Conservation (phyloP, 495 filamentous ascomycete species). For the Lindgomyces ingoldianus region DNA sequence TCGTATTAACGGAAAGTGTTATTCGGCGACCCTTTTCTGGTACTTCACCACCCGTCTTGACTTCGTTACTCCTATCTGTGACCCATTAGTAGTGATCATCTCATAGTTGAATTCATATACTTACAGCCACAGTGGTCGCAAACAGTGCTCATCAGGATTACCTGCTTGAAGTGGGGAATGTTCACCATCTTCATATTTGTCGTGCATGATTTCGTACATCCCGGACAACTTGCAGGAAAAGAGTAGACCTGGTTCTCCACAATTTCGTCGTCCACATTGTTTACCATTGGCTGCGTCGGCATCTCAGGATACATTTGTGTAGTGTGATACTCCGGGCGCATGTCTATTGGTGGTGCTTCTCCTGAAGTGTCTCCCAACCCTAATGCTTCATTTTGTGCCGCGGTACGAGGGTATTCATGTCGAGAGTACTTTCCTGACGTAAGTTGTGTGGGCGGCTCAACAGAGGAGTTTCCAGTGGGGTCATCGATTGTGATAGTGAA, state of each 20-base stretch:
- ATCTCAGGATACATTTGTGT: slow-evolving; percentile 42
- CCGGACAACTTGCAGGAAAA: slow-evolving; percentile 87
- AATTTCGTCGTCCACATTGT: slow-evolving; percentile 65
- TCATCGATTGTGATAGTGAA: slow-evolving; percentile 87
- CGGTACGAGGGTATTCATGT: slow-evolving; percentile 75
- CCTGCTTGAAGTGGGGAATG: slow-evolving; percentile 95
- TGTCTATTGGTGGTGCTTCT: slow-evolving; percentile 37
- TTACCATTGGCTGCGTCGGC: slow-evolving; percentile 40
- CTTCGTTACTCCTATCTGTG: slow-evolving; percentile 77
- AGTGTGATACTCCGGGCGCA: slow-evolving; percentile 45
- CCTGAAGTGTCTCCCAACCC: slow-evolving; percentile 58
- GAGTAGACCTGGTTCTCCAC: slow-evolving; percentile 85
- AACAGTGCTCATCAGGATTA: slow-evolving; percentile 83
- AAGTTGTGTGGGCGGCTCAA: slow-evolving; percentile 77
- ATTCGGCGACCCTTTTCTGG: slow-evolving; percentile 85
- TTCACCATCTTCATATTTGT: slow-evolving; percentile 96
- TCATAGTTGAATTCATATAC: neutral
- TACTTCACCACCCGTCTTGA: slow-evolving; percentile 93
- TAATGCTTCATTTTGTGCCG: slow-evolving; percentile 80
- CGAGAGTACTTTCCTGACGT: slow-evolving; percentile 74
- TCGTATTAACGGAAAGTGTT: slow-evolving; percentile 68
- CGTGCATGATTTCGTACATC: slow-evolving; percentile 76
- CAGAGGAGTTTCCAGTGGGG: slow-evolving; percentile 94
- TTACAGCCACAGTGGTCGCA: slow-evolving; percentile 83
- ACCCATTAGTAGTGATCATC: neutral